Conservation (phyloP, 2,329 filamentous ascomycete species). For the Simplicillium sp. region DNA sequence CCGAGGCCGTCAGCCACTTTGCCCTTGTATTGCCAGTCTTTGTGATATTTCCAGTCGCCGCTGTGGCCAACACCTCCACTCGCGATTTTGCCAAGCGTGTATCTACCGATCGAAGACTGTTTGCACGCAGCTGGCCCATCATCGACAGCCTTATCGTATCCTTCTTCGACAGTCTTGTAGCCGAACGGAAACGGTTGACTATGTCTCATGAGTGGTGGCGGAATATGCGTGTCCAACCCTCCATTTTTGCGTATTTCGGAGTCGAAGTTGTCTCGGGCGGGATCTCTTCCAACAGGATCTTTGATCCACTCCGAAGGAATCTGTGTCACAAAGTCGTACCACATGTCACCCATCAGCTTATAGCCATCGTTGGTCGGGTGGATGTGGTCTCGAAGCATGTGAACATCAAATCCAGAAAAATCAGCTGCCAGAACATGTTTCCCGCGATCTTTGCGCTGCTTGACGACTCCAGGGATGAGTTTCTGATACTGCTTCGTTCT, state of each 20-base stretch:
- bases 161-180: too few relatives aligned
- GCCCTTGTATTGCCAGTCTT: slow-evolving; percentile 3
- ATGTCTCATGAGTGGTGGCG: too few relatives aligned
- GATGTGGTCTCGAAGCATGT: slow-evolving; percentile 10
- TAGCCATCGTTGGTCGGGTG: slow-evolving; percentile 13
- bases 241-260: too few relatives aligned
- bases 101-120: too few relatives aligned
- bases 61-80: slow-evolving; percentile 3
- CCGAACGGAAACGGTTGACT: too few relatives aligned
- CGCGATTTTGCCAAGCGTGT: too few relatives aligned
- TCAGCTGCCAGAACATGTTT: neutral
- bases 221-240: too few relatives aligned
- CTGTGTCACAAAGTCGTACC: slow-evolving; percentile 14
- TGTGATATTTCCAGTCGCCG: slow-evolving; percentile 9
- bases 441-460: neutral
- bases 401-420: neutral
- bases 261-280: too few relatives aligned
- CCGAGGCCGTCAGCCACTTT: slow-evolving; percentile 5
- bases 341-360: slow-evolving; percentile 10
- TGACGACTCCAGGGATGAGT: neutral
- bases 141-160: too few relatives aligned
- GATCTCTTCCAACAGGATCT: slow-evolving; percentile 7
- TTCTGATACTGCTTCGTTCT: neutral
- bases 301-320: slow-evolving; percentile 12
- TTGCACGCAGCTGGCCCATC: too few relatives aligned